Evolutionary conservation across 176 grass and related monocot genomes (phyloP).

Genomic region (Aegilops umbellulata): DNA sequence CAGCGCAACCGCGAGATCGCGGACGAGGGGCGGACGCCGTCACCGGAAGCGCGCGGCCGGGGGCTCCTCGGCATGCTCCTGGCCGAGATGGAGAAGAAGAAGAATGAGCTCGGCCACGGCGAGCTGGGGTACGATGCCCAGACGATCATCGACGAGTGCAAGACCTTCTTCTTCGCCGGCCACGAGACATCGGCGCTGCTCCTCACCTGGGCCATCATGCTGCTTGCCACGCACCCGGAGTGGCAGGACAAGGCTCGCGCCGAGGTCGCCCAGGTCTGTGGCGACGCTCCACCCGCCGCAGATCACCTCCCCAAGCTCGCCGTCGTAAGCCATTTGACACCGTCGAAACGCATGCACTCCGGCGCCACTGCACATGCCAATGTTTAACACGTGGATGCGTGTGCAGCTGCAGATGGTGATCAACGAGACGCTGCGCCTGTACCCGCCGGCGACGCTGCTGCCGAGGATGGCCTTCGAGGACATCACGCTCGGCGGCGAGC

Average conservation of each 20-base stretch:
- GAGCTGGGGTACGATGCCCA: slow-evolving; percentile 57
- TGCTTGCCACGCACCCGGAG: slow-evolving; percentile 64
- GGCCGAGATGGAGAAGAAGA: slow-evolving; percentile 47
- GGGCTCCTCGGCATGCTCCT: slow-evolving; percentile 73
- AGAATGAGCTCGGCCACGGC: background rate
- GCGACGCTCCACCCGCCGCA: slow-evolving; percentile 32
- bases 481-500: slow-evolving; percentile 59
- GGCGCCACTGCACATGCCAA: background rate
- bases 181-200: slow-evolving; percentile 91
- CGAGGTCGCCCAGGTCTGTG: slow-evolving; percentile 64
- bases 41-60: slow-evolving; percentile 38
- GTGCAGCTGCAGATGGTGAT: slow-evolving; percentile 94
- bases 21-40: slow-evolving; percentile 61
- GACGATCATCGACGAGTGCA: slow-evolving; percentile 88
- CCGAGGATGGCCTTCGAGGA: slow-evolving; percentile 95
- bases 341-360: background rate
- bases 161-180: slow-evolving; percentile 97
- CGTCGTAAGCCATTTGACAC: slow-evolving; percentile 32
- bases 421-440: slow-evolving; percentile 83
- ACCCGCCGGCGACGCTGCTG: slow-evolving; percentile 89
- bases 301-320: slow-evolving; percentile 79
- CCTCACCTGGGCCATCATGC: slow-evolving; percentile 92
- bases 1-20: slow-evolving; percentile 56
- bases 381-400: background rate
- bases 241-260: slow-evolving; percentile 86